Conservation (phyloP, 2,329 filamentous ascomycete genomes). For the Cladosporium halotolerans region DNA sequence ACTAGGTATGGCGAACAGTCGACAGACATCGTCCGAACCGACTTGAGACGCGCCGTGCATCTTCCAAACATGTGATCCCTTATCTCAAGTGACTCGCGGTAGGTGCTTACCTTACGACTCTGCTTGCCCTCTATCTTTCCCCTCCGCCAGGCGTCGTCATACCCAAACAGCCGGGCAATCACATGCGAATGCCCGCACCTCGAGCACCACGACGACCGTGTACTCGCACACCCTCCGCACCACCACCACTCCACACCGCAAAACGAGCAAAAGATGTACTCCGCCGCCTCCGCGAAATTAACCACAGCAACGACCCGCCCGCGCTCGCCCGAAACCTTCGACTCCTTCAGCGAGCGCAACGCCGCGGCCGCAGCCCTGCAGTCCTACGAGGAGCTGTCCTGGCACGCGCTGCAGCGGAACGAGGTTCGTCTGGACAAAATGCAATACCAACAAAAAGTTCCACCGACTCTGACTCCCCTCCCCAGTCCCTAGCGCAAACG, state of each 20-base stretch:
- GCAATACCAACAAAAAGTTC: not conserved
- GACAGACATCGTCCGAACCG: too few species aligned
- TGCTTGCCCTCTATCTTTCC: too few species aligned
- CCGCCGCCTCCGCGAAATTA: not conserved
- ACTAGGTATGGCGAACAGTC: too few species aligned
- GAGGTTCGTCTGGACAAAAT: conserved; percentile 21
- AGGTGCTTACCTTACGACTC: too few species aligned
- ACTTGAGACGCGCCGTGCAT: too few species aligned
- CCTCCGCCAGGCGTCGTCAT: not conserved
- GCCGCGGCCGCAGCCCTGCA: conserved; percentile 24
- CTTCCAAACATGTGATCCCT: too few species aligned
- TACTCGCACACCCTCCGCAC: not conserved
- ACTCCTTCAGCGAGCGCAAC: conserved; percentile 20
- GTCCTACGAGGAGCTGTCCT: conserved; percentile 29
- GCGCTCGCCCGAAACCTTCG: conserved; percentile 21
- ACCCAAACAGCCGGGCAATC: not conserved
- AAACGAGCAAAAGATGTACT: not conserved
- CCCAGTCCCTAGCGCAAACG: conserved; percentile 28
- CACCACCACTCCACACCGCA: not conserved
- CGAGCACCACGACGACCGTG: not conserved
- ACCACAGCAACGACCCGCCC: not conserved
- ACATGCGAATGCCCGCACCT: conserved; percentile 2
- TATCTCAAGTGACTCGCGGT: too few species aligned
- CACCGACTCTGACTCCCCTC: not conserved
- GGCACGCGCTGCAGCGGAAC: conserved; percentile 22